Evolutionary conservation across 352 stramenopile genomes (phyloP), one percentile per base, ranked within the genome.

Genomic region (Phytophthora chlamydospora): DNA sequence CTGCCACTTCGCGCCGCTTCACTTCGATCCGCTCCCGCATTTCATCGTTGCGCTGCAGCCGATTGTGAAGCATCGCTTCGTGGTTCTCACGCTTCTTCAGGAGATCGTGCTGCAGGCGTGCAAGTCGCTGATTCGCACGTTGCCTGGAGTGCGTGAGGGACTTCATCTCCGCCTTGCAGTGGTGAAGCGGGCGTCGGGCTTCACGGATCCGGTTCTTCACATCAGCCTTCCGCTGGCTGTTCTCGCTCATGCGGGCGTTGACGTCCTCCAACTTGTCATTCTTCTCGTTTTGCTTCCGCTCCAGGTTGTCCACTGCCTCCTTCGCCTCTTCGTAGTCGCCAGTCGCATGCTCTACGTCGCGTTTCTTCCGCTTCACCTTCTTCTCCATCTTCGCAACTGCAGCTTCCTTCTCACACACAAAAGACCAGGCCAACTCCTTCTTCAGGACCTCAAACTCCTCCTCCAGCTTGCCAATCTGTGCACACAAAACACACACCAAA

Each of bases 371-470:
- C 32, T 57, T 68, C 69, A 88, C 80, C 50, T 85, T 89, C 47
- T 78, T 87, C 6, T 71, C 72, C 31, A 81, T 68, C 29, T 85
- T 80, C 5, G 69, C 58, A 14, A 72, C 80, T 41, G 80, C 44
- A 0, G 69, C 16, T 41, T 95, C 83, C 38, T 91, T 89, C 47
- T 88, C 80, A 12, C 69, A 65, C 7, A 95, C 85, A 68, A 95
- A 93, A 8, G 82, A 95, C 85, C 85, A 95, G 14, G 82, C 85
- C 1, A 95, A 66, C 42, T 85, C 80, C 21, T 91, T 91, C 51
- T 93, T 93, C 0, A 95, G 66, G 17, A 85, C 68, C 16, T 71
- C 71, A 38, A 95, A 86, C 43, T 95, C 82, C 11, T 78, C 62
- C 55, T 91, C 83, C 39, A 95, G 60, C 56, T 85, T 81, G 7